Evolutionary conservation across 306 rosid species (phyloP).

Genomic region (Acacia acuminata): DNA sequence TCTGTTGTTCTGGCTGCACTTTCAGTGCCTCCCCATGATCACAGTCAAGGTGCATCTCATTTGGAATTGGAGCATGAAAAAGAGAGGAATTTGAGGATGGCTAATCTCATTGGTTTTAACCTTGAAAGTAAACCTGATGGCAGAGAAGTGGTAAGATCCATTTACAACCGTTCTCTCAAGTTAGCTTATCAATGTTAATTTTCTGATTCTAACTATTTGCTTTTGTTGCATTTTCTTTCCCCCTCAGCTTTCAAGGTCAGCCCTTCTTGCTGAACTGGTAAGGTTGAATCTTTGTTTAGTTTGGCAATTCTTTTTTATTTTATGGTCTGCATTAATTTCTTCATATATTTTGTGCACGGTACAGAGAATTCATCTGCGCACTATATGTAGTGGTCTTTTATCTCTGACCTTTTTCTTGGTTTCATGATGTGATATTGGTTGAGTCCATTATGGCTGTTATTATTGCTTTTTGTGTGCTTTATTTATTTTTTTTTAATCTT

Average conservation of each 20-base stretch:
- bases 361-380: not conserved
- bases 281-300: not conserved
- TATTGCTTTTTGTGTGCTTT: no score
- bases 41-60: constrained; percentile 72
- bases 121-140: constrained; percentile 83
- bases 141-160: constrained; percentile 78
- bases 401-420: not conserved
- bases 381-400: not conserved
- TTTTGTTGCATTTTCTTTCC: not conserved
- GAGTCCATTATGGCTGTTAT: not conserved
- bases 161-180: not conserved
- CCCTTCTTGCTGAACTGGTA: constrained; percentile 90
- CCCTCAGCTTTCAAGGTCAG: constrained; percentile 79
- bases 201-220: constrained; percentile 32
- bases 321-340: not conserved
- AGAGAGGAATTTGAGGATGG: constrained; percentile 88
- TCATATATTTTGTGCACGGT: not conserved
- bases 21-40: constrained; percentile 83
- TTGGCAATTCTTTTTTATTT: not conserved
- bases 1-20: constrained; percentile 98
- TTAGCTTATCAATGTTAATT: constrained; percentile 4
- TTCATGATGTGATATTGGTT: not conserved
- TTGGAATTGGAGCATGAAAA: constrained; percentile 86
- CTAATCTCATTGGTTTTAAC: constrained; percentile 87
- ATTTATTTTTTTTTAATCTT: no score